Conservation (phyloP, 805 yeast genomes). For the Wickerhamomyces hampshirensis region DNA sequence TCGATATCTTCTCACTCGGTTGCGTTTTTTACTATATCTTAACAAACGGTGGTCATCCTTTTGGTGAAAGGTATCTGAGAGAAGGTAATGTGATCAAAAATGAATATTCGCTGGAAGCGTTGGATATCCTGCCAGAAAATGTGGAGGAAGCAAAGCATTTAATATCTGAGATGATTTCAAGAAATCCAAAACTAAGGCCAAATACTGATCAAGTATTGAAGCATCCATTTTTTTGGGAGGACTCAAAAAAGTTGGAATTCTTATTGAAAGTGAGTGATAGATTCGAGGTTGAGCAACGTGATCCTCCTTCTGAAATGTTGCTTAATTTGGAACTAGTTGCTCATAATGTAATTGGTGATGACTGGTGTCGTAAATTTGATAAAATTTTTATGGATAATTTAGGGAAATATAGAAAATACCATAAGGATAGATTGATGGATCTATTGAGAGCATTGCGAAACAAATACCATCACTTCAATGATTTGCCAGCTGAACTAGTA, state of each 20-base stretch:
- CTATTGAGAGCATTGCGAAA: conserved; percentile 84
- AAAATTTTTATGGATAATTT: conserved; percentile 70
- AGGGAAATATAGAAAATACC: conserved; percentile 88
- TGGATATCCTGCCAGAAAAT: conserved; percentile 30
- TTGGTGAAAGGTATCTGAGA: conserved; percentile 84
- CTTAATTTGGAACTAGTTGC: conserved; percentile 51
- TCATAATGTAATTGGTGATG: conserved; percentile 46
- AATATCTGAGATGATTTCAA: conserved; percentile 64
- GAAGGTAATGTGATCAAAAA: conserved; percentile 85
- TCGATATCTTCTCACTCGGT: conserved; percentile 92
- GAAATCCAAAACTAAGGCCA: conserved; percentile 68
- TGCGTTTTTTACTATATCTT: conserved; percentile 88
- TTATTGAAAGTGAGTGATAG: conserved; percentile 85
- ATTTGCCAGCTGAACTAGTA: conserved; percentile 66
- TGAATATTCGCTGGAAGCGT: conserved; percentile 32
- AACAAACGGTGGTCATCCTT: conserved; percentile 85
- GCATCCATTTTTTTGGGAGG: conserved; percentile 89
- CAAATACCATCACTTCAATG: conserved; percentile 92
- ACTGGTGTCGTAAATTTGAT: conserved; percentile 80
- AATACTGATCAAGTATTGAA: conserved; percentile 59
- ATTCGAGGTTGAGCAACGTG: conserved; percentile 78
- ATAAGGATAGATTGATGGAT: conserved; percentile 74
- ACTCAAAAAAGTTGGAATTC: conserved; percentile 72
- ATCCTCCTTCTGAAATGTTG: conserved; percentile 65
- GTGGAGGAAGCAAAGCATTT: conserved; percentile 66